Conservation (phyloP, 352 stramenopile genomes). For the Phytopythium aichiense region DNA sequence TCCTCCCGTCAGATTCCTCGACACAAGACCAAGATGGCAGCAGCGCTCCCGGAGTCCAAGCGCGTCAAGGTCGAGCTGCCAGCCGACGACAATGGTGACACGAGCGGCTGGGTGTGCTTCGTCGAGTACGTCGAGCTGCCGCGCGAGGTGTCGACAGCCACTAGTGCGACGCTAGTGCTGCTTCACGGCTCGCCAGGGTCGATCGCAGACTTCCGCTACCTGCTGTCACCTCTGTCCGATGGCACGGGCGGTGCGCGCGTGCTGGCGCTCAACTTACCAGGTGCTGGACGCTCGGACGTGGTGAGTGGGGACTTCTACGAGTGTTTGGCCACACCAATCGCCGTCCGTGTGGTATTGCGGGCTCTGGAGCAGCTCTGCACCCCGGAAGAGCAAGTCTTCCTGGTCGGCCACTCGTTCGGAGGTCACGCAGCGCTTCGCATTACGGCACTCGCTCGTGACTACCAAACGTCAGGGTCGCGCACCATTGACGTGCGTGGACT, state of each 20-base stretch:
- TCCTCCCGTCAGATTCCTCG: too few relatives aligned
- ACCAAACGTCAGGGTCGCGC: background rate
- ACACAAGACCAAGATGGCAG: background rate
- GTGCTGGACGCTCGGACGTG: background rate
- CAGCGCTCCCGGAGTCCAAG: background rate
- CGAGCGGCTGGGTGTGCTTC: background rate
- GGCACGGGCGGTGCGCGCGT: background rate
- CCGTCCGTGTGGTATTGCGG: background rate
- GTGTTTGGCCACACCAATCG: background rate
- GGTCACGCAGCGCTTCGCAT: background rate
- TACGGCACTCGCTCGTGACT: background rate
- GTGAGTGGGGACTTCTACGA: background rate
- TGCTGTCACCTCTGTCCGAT: background rate
- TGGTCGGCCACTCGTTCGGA: background rate
- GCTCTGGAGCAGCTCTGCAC: background rate
- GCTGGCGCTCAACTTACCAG: background rate
- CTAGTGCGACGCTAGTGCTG: background rate
- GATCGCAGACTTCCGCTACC: background rate
- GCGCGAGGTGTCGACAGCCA: background rate
- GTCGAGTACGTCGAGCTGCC: constrained; percentile 1
- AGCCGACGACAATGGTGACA: background rate
- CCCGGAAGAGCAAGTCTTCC: background rate
- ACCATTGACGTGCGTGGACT: background rate
- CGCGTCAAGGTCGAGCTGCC: background rate
- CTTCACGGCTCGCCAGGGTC: background rate